phyloP scores from a whole-genome alignment of 2,329 filamentous ascomycete genomes.

The Pseudogymnoascus sp. region DNA sequence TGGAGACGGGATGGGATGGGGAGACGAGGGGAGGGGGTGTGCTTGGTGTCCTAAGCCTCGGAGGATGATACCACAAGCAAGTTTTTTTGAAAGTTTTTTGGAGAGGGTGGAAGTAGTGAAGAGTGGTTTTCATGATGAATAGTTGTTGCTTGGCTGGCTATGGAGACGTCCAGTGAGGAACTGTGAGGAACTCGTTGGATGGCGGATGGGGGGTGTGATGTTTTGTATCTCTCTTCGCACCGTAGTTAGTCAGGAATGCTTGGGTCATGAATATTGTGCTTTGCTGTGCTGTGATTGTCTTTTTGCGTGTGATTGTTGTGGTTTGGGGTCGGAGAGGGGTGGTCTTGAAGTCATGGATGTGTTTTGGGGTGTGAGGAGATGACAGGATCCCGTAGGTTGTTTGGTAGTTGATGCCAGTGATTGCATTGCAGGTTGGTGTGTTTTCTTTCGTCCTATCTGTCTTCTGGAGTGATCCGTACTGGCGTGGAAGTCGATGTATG shows the following conservation, averaged over 20 bases:
- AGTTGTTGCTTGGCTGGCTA: slow-evolving; percentile 1
- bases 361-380: neutral
- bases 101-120: neutral
- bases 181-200: neutral
- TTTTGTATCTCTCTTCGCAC: slow-evolving; percentile 2
- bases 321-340: neutral
- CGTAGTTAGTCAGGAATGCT: slow-evolving; percentile 5
- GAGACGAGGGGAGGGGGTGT: neutral
- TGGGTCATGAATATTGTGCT: neutral
- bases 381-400: neutral
- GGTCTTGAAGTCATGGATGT: neutral
- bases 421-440: neutral
- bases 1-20: neutral
- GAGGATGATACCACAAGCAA: slow-evolving; percentile 9
- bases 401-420: neutral
- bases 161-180: neutral
- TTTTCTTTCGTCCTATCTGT: neutral
- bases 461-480: neutral
- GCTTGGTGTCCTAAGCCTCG: slow-evolving; percentile 8
- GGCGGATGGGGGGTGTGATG: neutral
- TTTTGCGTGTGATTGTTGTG: neutral
- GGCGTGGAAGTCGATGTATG: neutral
- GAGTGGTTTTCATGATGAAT: neutral
- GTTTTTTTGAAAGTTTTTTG: neutral
- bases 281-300: neutral